Percentiles rank a stretch among this genome's conserved stretches.
phyloP scores from a whole-genome alignment of 345 rosid genomes.

The Boechera retrofracta region DNA sequence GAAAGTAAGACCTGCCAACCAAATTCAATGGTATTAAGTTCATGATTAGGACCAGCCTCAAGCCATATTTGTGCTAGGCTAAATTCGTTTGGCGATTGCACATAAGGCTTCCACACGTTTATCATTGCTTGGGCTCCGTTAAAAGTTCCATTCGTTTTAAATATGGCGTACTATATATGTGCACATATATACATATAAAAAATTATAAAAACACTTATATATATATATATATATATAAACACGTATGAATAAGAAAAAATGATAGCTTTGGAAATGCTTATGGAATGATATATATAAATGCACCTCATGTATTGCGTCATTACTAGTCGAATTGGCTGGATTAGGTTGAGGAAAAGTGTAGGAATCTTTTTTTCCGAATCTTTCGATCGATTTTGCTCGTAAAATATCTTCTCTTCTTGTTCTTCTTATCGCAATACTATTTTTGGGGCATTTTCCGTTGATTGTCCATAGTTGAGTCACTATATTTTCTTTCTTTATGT shows the following conservation, averaged over 20 bases:
- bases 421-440: no score
- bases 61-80: conserved; percentile 19
- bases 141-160: not conserved
- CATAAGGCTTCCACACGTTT: conserved; percentile 19
- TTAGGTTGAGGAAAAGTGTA: not conserved
- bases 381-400: not conserved
- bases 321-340: not conserved
- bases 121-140: conserved; percentile 2
- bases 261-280: not conserved
- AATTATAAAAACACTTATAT: not conserved
- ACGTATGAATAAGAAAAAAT: not conserved
- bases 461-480: not conserved
- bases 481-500: no score
- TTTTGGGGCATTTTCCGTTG: no score
- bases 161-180: not conserved
- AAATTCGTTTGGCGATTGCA: not conserved
- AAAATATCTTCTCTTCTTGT: no score
- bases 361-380: not conserved
- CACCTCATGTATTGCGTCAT: not conserved
- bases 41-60: not conserved
- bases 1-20: conserved; percentile 12
- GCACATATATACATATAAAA: not conserved
- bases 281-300: not conserved
- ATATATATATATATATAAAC: not conserved
- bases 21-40: not conserved